A percentile compares a stretch with the other conserved stretches of the same genome.
Conservation (phyloP, 2,329 filamentous ascomycete species). For the Daldinia eschscholtzii region DNA sequence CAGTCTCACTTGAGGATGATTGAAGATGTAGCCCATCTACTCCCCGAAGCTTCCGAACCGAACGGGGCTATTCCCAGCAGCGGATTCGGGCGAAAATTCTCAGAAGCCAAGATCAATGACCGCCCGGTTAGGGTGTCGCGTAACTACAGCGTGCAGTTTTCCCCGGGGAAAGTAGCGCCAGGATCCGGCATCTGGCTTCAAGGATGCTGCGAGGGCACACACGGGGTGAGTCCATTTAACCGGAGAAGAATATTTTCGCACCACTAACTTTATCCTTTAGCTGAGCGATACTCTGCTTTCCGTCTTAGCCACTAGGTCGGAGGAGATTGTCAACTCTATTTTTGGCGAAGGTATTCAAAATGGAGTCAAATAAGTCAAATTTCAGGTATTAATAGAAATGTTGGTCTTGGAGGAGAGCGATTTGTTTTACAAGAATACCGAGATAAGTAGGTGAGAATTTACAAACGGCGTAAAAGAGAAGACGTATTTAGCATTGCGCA, state of each 20-base stretch:
- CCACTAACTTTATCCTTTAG: slow-evolving; percentile 70
- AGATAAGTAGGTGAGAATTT: not conserved
- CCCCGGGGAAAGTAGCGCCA: slow-evolving; percentile 73
- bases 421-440: not conserved
- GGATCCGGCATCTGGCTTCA: slow-evolving; percentile 91
- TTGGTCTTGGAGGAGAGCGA: not conserved
- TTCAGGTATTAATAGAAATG: not conserved
- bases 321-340: slow-evolving; percentile 49
- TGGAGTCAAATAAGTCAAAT: slow-evolving; percentile 6
- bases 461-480: not conserved
- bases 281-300: slow-evolving; percentile 50
- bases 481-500: not conserved
- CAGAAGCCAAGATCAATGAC: slow-evolving; percentile 64
- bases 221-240: slow-evolving; percentile 76
- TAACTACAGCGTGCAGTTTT: slow-evolving; percentile 83
- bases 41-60: slow-evolving; percentile 62
- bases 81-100: slow-evolving; percentile 31
- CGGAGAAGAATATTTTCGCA: slow-evolving; percentile 25
- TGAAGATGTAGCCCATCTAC: slow-evolving; percentile 72
- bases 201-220: slow-evolving; percentile 91
- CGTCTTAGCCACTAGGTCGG: slow-evolving; percentile 47
- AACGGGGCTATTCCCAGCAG: slow-evolving; percentile 33
- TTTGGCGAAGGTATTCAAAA: slow-evolving; percentile 39
- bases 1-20: slow-evolving; percentile 85
- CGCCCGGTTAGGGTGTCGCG: slow-evolving; percentile 67